A percentile compares a stretch with the other conserved stretches of the same genome.
Evolutionary conservation across 2,329 filamentous ascomycete genomes (phyloP).

Genomic region (Aspergillus arachidicola): DNA sequence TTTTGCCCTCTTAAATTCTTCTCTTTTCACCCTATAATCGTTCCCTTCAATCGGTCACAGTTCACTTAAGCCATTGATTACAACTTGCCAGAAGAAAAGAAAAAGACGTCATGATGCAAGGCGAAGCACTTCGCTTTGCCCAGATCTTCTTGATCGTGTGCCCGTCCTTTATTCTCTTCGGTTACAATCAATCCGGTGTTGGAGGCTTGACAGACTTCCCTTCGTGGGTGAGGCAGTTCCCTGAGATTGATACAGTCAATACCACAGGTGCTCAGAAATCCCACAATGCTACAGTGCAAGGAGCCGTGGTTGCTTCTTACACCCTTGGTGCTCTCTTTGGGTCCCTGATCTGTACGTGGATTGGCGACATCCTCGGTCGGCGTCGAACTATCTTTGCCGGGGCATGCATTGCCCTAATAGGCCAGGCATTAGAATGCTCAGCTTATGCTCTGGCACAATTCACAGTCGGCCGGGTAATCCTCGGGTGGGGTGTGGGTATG

Average conservation of each 20-base stretch:
- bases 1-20: background rate
- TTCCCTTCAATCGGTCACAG: background rate
- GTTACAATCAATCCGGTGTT: constrained; percentile 57
- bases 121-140: constrained; percentile 12
- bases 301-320: constrained; percentile 30
- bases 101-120: constrained; percentile 1
- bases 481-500: constrained; percentile 48
- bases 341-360: constrained; percentile 47
- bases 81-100: background rate
- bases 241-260: constrained; percentile 52
- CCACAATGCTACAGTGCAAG: constrained; percentile 49
- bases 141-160: constrained; percentile 25
- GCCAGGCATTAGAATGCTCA: constrained; percentile 47
- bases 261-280: constrained; percentile 46
- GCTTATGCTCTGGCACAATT: constrained; percentile 52
- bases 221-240: constrained; percentile 42
- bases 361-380: constrained; percentile 51
- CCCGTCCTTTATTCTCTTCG: constrained; percentile 51
- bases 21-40: background rate
- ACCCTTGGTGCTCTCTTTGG: constrained; percentile 52
- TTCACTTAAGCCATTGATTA: background rate
- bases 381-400: constrained; percentile 48
- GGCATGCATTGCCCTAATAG: constrained; percentile 45
- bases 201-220: constrained; percentile 47
- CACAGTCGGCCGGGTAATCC: constrained; percentile 48